Percentiles rank a stretch among this genome's conserved stretches.
Evolutionary conservation across 176 grass and related monocot species (phyloP).

Genomic region (Dendrocalamus sinicus): DNA sequence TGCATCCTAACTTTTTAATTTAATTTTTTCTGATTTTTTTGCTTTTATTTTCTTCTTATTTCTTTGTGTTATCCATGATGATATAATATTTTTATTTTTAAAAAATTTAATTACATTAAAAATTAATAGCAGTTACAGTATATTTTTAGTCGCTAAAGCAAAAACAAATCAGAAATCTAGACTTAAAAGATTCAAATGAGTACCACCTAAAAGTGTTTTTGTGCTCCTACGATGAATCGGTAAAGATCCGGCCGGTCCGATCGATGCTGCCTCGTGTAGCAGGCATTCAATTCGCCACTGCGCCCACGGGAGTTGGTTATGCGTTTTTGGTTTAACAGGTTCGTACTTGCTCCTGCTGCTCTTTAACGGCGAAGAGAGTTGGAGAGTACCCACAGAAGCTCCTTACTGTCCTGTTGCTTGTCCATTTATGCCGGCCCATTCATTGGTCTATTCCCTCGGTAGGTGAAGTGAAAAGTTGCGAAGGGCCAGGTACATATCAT

Average conservation of each 20-base stretch:
- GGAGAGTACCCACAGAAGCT: constrained; percentile 26
- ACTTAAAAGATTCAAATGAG: too few species aligned
- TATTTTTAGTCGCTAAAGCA: too few species aligned
- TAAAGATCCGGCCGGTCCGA: neutral
- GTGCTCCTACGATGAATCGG: neutral
- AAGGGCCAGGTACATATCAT: neutral
- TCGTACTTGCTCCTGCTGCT: neutral
- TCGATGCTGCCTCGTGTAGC: neutral
- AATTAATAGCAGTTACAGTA: too few species aligned
- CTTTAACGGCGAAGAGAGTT: neutral
- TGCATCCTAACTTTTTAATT: too few species aligned
- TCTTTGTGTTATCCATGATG: accelerated
- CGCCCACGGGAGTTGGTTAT: neutral
- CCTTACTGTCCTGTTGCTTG: neutral
- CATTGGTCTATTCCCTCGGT: constrained; percentile 27
- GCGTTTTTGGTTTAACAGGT: neutral
- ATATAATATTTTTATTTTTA: too few species aligned
- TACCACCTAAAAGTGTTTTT: too few species aligned
- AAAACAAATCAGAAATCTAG: too few species aligned
- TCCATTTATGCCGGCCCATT: constrained; percentile 2
- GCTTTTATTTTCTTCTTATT: too few species aligned
- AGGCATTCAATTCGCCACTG: neutral
- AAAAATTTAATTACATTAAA: too few species aligned
- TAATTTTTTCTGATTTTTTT: too few species aligned
- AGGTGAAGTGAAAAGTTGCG: neutral